A percentile compares a stretch with the other conserved stretches of the same genome.
Evolutionary conservation across 768 basidiomycete species (phyloP).

Genomic region (Xerocomus spinulosus): DNA sequence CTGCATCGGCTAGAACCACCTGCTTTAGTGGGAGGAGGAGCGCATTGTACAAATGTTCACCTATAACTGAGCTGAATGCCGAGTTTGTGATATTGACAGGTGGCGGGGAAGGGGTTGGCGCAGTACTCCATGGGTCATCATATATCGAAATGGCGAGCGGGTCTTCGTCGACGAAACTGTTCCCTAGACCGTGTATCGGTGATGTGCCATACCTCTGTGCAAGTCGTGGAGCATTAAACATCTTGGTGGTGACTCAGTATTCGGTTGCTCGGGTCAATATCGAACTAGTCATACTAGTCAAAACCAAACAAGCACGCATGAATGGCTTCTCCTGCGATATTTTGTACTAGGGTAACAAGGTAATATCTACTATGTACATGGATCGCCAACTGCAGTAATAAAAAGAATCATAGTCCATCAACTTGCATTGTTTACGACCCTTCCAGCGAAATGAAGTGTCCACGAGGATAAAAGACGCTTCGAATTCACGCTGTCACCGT

Average conservation of each 20-base stretch:
- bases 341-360: slow-evolving; percentile 9
- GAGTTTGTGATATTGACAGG: slow-evolving; percentile 48
- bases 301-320: slow-evolving; percentile 10
- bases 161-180: slow-evolving; percentile 73
- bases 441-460: slow-evolving; percentile 91
- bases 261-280: slow-evolving; percentile 6
- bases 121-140: slow-evolving; percentile 79
- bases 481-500: slow-evolving; percentile 79
- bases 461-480: slow-evolving; percentile 82
- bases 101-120: slow-evolving; percentile 67
- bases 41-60: slow-evolving; percentile 29
- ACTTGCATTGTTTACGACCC: slow-evolving; percentile 43
- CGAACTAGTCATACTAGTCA: slow-evolving; percentile 5
- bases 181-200: slow-evolving; percentile 56
- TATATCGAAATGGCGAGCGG: slow-evolving; percentile 70
- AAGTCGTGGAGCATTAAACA: slow-evolving; percentile 84
- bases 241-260: slow-evolving; percentile 30
- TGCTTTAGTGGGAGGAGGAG: slow-evolving; percentile 6
- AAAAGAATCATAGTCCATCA: slow-evolving; percentile 17
- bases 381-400: slow-evolving; percentile 8
- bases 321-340: neutral
- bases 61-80: slow-evolving; percentile 67
- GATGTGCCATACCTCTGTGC: slow-evolving; percentile 61
- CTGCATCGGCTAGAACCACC: slow-evolving; percentile 59
- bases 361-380: slow-evolving; percentile 22